Evolutionary conservation across 768 basidiomycete genomes (phyloP).

Genomic region (Tubosaeta sp.): DNA sequence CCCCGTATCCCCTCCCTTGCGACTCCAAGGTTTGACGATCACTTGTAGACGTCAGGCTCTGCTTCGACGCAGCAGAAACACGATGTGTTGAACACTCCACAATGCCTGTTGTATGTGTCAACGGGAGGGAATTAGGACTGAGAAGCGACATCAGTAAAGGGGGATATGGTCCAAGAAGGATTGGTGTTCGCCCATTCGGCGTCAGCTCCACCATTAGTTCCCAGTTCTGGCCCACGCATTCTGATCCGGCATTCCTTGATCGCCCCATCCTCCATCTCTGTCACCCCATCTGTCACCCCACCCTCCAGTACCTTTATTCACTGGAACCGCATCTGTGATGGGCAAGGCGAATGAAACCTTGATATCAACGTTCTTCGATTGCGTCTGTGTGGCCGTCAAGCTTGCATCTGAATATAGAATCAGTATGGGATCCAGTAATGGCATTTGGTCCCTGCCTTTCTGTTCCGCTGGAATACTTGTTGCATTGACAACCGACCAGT

Average conservation of each 20-base stretch:
- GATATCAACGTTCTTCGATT: conserved; percentile 24
- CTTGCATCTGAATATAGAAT: conserved; percentile 4
- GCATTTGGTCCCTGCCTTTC: conserved; percentile 4
- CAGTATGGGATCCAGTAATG: background rate
- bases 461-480: conserved; percentile 2
- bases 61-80: conserved; percentile 47
- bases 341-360: conserved; percentile 8
- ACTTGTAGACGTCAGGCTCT: conserved; percentile 40
- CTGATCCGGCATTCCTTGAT: conserved; percentile 7
- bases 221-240: conserved; percentile 11
- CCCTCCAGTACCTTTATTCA: background rate
- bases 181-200: conserved; percentile 12
- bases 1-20: conserved; percentile 36
- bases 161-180: conserved; percentile 20
- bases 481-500: conserved; percentile 21
- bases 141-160: conserved; percentile 38
- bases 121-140: conserved; percentile 53
- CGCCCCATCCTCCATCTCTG: conserved; percentile 6
- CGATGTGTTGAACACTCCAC: conserved; percentile 63
- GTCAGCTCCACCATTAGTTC: too few relatives aligned
- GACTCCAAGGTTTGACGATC: conserved; percentile 52
- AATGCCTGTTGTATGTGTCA: conserved; percentile 61
- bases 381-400: conserved; percentile 23
- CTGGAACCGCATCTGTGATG: background rate
- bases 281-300: too few relatives aligned